Evolutionary conservation across 257 asterid species (phyloP).

Genomic region (Salvia hispanica): DNA sequence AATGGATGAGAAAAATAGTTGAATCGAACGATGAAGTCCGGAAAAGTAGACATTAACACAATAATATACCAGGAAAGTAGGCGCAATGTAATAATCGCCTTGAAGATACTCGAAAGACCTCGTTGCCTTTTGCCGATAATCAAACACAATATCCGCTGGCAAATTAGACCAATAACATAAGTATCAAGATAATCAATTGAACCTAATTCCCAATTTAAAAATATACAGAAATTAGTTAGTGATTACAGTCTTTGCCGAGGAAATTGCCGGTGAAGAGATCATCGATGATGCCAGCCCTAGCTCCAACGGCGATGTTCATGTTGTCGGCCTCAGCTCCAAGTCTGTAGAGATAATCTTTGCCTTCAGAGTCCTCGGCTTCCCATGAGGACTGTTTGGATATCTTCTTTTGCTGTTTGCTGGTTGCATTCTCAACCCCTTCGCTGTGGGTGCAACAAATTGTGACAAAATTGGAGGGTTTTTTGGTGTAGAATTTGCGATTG

Average conservation of each 20-base stretch:
- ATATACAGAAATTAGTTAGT: slow-evolving; percentile 6
- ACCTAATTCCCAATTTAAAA: neutral
- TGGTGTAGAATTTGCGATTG: slow-evolving; percentile 27
- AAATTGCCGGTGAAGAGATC: slow-evolving; percentile 89
- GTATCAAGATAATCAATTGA: neutral
- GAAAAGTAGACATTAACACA: slow-evolving; percentile 5
- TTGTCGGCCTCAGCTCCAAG: slow-evolving; percentile 95
- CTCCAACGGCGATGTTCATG: slow-evolving; percentile 92
- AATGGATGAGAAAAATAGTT: neutral
- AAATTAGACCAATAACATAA: slow-evolving; percentile 25
- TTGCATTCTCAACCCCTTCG: slow-evolving; percentile 37
- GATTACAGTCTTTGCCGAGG: slow-evolving; percentile 91
- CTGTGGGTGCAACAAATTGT: slow-evolving; percentile 39
- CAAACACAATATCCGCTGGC: slow-evolving; percentile 95
- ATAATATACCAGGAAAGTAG: slow-evolving; percentile 64
- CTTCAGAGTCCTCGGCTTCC: slow-evolving; percentile 82
- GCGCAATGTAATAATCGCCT: slow-evolving; percentile 95
- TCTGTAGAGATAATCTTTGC: slow-evolving; percentile 83
- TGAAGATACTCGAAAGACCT: slow-evolving; percentile 89
- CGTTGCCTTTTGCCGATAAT: slow-evolving; percentile 87
- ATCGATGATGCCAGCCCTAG: slow-evolving; percentile 88
- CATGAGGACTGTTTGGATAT: slow-evolving; percentile 87
- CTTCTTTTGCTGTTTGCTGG: slow-evolving; percentile 40
- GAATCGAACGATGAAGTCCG: neutral
- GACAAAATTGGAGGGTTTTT: slow-evolving; percentile 33